phyloP scores from a whole-genome alignment of 2,329 filamentous ascomycete genomes.

The Trichoderma sp. region DNA sequence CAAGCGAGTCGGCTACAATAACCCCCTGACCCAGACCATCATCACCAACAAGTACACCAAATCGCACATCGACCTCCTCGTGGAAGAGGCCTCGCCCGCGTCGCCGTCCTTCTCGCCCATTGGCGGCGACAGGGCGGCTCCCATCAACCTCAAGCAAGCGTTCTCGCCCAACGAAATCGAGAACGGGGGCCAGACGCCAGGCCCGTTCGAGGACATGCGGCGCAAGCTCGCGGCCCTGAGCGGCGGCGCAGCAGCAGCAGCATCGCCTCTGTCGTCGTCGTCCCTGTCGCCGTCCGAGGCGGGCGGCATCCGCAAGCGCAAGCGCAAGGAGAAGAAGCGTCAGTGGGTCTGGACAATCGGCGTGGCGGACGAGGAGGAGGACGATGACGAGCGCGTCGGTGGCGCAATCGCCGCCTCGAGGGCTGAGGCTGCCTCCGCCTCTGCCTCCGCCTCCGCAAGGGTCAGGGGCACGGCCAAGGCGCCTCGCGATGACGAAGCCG shows the following conservation, averaged over 20 bases:
- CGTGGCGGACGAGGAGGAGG: conserved; percentile 51
- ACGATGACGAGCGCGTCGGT: conserved; percentile 48
- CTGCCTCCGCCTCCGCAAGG: not conserved
- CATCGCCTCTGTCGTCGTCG: conserved; percentile 30
- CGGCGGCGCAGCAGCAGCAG: conserved; percentile 40
- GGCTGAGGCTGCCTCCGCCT: conserved; percentile 36
- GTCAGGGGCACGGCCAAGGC: conserved; percentile 29
- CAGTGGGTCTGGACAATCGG: conserved; percentile 69
- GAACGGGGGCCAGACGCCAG: conserved; percentile 64
- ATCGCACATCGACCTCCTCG: conserved; percentile 65
- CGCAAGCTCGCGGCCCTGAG: conserved; percentile 55
- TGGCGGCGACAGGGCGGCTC: conserved; percentile 42
- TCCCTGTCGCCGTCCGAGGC: conserved; percentile 42
- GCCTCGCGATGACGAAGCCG: not conserved
- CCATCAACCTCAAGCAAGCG: conserved; percentile 53
- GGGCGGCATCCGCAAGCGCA: conserved; percentile 56
- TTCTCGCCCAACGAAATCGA: conserved; percentile 58
- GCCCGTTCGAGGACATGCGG: conserved; percentile 65
- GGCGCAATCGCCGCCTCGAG: conserved; percentile 48
- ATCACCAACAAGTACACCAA: conserved; percentile 63
- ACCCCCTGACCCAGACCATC: conserved; percentile 65
- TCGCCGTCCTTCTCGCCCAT: conserved; percentile 42
- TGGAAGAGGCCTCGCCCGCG: conserved; percentile 57
- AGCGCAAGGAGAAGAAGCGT: conserved; percentile 60
- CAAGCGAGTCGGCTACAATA: conserved; percentile 63